Conservation (phyloP, 805 yeast species). For the Candida easanensis region DNA sequence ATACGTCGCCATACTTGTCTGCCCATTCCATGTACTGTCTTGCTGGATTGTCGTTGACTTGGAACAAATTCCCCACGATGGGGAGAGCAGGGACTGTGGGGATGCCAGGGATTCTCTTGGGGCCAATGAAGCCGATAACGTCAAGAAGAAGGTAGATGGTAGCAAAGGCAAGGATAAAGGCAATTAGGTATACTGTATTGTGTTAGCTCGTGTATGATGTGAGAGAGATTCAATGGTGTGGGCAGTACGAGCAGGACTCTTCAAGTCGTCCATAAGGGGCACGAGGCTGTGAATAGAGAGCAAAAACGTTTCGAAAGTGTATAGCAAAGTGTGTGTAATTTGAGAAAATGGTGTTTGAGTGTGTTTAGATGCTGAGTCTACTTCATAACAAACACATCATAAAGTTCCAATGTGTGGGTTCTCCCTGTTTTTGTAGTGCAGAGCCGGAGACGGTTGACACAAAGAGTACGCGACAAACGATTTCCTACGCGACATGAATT, state of each 20-base stretch:
- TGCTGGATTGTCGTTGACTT: constrained; percentile 48
- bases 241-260: too few species aligned
- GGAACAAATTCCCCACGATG: constrained; percentile 48
- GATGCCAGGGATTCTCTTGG: constrained; percentile 35
- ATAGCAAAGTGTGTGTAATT: too few species aligned
- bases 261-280: too few species aligned
- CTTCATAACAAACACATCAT: too few species aligned
- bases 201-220: not conserved
- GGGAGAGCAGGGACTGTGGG: constrained; percentile 48
- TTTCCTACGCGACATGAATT: not conserved
- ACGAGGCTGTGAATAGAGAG: too few species aligned
- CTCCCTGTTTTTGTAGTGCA: too few species aligned
- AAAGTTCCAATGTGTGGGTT: too few species aligned
- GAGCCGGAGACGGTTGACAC: too few species aligned
- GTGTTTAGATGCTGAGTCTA: too few species aligned
- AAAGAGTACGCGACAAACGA: too few species aligned
- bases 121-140: constrained; percentile 26
- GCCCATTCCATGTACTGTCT: constrained; percentile 44
- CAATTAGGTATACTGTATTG: not conserved
- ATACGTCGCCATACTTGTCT: constrained; percentile 43
- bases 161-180: not conserved
- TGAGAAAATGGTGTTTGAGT: too few species aligned
- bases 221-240: not conserved
- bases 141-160: constrained; percentile 11
- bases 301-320: too few species aligned